These are phyloP conservation scores for Candida endomychidarum DNA, from an alignment of 805 yeast species.

Conservation along the genomic window DNA sequence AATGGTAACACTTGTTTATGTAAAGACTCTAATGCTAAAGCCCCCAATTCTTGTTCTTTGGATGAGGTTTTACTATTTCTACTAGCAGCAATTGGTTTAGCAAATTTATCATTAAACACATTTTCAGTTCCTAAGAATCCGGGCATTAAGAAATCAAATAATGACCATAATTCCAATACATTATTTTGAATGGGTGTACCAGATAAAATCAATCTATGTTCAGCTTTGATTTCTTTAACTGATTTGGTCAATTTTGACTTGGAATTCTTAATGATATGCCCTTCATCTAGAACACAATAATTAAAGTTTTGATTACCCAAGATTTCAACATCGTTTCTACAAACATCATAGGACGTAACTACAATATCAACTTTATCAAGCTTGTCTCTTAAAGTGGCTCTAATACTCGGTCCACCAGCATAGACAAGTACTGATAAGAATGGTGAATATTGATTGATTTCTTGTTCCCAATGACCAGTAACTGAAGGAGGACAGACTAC, in stretches of 20 bases:
- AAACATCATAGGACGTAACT: constrained; percentile 94
- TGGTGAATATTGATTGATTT: constrained; percentile 85
- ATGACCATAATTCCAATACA: constrained; percentile 94
- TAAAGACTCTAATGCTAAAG: constrained; percentile 89
- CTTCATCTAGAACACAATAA: constrained; percentile 95
- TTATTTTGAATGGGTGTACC: constrained; percentile 99
- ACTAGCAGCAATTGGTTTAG: constrained; percentile 96
- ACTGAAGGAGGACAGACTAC: constrained; percentile 95
- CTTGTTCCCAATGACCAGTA: constrained; percentile 99
- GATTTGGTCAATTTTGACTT: constrained; percentile 84
- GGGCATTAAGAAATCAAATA: constrained; percentile 97
- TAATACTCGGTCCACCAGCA: constrained; percentile 85
- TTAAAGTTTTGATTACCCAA: constrained; percentile 68
- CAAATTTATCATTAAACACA: constrained; percentile 89
- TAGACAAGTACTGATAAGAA: constrained; percentile 78
- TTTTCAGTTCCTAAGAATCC: constrained; percentile 96
- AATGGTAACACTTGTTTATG: constrained; percentile 97
- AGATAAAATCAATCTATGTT: constrained; percentile 85
- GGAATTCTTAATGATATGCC: constrained; percentile 94
- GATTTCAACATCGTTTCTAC: constrained; percentile 81
- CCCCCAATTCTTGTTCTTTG: constrained; percentile 96
- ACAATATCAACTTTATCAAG: constrained; percentile 72
- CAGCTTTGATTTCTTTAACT: constrained; percentile 78
- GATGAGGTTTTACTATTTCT: constrained; percentile 84
- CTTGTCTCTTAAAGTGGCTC: constrained; percentile 55